Conservation (phyloP, 2,329 filamentous ascomycete species). For the Aureobasidium sp. region DNA sequence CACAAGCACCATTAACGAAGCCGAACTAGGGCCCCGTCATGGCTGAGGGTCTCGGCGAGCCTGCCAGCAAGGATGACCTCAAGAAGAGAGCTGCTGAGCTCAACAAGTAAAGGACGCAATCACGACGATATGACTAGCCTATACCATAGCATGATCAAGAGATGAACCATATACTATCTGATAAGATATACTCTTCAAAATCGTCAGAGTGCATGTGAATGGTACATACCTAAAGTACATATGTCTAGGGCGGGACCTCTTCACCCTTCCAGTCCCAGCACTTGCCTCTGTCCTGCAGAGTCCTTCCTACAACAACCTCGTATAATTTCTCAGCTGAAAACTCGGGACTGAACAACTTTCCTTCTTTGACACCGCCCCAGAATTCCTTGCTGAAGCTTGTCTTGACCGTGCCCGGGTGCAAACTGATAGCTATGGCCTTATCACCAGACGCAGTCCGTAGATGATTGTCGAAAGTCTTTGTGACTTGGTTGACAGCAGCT, state of each 20-base stretch:
- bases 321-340: conserved; percentile 58
- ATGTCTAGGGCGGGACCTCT: conserved; percentile 47
- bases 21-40: conserved; percentile 34
- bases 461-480: conserved; percentile 63
- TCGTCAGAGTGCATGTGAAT: not conserved
- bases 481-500: conserved; percentile 61
- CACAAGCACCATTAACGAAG: not conserved
- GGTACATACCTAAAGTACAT: not conserved
- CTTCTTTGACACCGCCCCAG: conserved; percentile 54
- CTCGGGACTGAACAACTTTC: conserved; percentile 58
- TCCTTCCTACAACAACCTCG: conserved; percentile 44
- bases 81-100: conserved; percentile 42
- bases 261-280: conserved; percentile 64
- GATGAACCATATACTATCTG: not conserved
- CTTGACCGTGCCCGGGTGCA: conserved; percentile 76
- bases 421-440: conserved; percentile 56
- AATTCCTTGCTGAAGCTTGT: conserved; percentile 65
- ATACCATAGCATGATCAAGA: conserved; percentile 9
- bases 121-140: not conserved
- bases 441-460: conserved; percentile 48
- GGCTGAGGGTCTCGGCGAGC: conserved; percentile 35
- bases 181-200: not conserved
- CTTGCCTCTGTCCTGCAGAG: conserved; percentile 46
- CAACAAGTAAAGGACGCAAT: conserved; percentile 31
- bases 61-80: conserved; percentile 40